Conservation (phyloP, 2,329 filamentous ascomycete species). For the Colletotrichum spaethianum region DNA sequence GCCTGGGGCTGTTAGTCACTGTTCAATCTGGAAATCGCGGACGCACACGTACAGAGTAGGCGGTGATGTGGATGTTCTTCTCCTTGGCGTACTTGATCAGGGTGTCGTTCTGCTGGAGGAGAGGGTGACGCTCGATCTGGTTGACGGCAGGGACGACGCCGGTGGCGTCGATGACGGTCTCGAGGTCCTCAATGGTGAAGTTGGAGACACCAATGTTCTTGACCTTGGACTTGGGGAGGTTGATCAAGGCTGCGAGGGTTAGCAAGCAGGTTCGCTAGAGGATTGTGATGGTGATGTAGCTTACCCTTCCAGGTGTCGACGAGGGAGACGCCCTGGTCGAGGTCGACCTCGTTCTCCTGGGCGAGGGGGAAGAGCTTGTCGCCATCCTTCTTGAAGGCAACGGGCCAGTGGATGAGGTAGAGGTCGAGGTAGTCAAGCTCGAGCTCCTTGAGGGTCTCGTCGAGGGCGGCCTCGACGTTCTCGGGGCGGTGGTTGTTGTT, state of each 20-base stretch:
- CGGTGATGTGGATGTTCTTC: conserved; percentile 77
- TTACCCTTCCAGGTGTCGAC: conserved; percentile 61
- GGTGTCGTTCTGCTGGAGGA: conserved; percentile 69
- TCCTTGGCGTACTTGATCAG: conserved; percentile 72
- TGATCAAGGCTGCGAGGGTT: conserved; percentile 59
- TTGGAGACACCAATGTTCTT: conserved; percentile 82
- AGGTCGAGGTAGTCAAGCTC: conserved; percentile 72
- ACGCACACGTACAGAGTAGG: conserved; percentile 64
- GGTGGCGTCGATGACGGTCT: conserved; percentile 69
- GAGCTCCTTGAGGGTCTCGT: conserved; percentile 69
- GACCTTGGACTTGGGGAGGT: conserved; percentile 73
- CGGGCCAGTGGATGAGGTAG: conserved; percentile 76
- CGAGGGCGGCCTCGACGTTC: conserved; percentile 68
- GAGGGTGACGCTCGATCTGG: conserved; percentile 79
- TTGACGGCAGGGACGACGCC: conserved; percentile 74
- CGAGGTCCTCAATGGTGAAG: conserved; percentile 71
- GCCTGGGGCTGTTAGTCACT: conserved; percentile 40
- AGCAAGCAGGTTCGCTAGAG: background rate
- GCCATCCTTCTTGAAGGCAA: conserved; percentile 56
- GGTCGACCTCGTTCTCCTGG: conserved; percentile 51
- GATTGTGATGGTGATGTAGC: background rate
- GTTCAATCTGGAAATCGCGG: rapidly evolving
- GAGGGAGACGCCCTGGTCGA: conserved; percentile 60
- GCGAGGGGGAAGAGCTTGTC: conserved; percentile 61
- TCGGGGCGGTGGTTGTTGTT: conserved; percentile 76